These are phyloP conservation scores for Aulographum hederae DNA, from an alignment of 2,329 filamentous ascomycete genomes.

Conservation along the genomic window DNA sequence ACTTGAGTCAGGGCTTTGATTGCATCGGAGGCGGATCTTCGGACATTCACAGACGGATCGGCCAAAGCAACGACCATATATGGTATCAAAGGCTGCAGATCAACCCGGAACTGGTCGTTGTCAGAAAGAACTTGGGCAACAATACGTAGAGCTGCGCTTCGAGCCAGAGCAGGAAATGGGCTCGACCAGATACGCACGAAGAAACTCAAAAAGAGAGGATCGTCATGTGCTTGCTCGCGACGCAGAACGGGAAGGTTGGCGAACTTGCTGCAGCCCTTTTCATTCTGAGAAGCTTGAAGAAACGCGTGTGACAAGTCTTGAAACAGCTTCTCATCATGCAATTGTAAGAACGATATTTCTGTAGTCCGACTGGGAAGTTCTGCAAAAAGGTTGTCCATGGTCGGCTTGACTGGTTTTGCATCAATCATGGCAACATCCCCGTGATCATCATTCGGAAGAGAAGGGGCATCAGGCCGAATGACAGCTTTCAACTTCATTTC, in stretches of 20 bases:
- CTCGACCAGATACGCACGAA: constrained; percentile 57
- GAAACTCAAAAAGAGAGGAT: constrained; percentile 56
- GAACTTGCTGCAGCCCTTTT: too few species aligned
- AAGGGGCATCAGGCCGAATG: neutral
- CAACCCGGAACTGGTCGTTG: neutral
- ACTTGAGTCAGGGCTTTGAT: too few species aligned
- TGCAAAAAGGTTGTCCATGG: neutral
- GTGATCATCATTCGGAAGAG: neutral
- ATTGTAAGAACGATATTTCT: too few species aligned
- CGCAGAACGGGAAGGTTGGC: neutral
- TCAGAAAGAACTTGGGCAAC: neutral
- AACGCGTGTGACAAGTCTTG: too few species aligned
- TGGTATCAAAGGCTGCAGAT: constrained; percentile 61
- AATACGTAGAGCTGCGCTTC: neutral
- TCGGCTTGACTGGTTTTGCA: neutral
- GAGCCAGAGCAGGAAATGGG: neutral
- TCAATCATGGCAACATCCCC: neutral
- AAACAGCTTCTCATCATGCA: too few species aligned
- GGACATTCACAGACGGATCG: constrained; percentile 59
- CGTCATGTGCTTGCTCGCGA: constrained; percentile 31
- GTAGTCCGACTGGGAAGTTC: neutral
- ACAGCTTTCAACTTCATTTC: neutral
- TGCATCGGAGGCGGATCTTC: constrained; percentile 55
- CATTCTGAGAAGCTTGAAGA: too few species aligned
- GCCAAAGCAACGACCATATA: constrained; percentile 59